Evolutionary conservation across 2,329 filamentous ascomycete species (phyloP).

Genomic region (Fragosphaeria purpurea): DNA sequence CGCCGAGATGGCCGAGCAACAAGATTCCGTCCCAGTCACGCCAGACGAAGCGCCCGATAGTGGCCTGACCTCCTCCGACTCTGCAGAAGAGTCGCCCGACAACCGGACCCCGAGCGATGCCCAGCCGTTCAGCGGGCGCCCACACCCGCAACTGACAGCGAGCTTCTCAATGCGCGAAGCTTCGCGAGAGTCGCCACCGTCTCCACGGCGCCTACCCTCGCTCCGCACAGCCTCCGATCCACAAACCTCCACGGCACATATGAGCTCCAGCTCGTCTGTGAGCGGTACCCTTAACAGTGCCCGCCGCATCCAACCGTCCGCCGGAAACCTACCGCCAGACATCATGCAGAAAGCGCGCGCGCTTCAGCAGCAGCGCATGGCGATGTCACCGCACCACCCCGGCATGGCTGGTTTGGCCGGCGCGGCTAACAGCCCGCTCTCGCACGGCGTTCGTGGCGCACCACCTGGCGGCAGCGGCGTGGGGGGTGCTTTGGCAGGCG

Average conservation of each 20-base stretch:
- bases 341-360: constrained; percentile 30
- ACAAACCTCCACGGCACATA: constrained; percentile 37
- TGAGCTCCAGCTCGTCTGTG: constrained; percentile 78
- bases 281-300: constrained; percentile 64
- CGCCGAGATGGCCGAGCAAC: constrained; percentile 17
- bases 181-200: neutral
- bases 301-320: constrained; percentile 38
- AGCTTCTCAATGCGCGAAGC: no score
- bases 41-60: constrained; percentile 34
- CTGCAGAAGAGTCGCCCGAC: constrained; percentile 34
- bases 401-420: constrained; percentile 11
- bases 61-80: constrained; percentile 33
- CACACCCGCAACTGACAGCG: constrained; percentile 3
- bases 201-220: constrained; percentile 33
- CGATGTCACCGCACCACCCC: constrained; percentile 18
- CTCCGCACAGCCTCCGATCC: constrained; percentile 52
- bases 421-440: constrained; percentile 19
- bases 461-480: neutral
- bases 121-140: constrained; percentile 20
- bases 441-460: constrained; percentile 16
- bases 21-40: constrained; percentile 31
- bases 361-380: constrained; percentile 25
- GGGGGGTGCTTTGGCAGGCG: constrained; percentile 22
- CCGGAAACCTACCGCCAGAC: constrained; percentile 28
- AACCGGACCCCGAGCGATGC: constrained; percentile 37